Percentiles rank a stretch among this genome's conserved stretches.
Evolutionary conservation across 164 flowering plant species (phyloP).

Genomic region (Platanus orientalis): DNA sequence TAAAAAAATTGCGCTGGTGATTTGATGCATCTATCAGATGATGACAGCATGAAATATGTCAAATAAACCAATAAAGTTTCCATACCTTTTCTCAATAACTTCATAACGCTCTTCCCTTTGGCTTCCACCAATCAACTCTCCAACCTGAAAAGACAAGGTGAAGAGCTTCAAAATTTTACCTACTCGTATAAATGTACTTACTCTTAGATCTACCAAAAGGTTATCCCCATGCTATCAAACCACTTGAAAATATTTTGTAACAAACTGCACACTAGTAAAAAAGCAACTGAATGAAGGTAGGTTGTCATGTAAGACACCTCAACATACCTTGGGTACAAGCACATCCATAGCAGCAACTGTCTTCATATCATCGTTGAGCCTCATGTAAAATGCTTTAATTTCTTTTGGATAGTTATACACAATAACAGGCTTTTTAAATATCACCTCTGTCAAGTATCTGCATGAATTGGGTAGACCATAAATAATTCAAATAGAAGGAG

Average conservation of each 20-base stretch:
- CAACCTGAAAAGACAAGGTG: background rate
- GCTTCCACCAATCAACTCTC: slow-evolving; percentile 1
- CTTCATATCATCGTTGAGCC: slow-evolving; percentile 1
- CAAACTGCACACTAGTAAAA: background rate
- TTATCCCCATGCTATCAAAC: background rate
- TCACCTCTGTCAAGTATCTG: background rate
- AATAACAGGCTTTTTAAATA: background rate
- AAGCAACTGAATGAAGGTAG: background rate
- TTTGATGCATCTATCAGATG: too few species aligned
- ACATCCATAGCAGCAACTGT: background rate
- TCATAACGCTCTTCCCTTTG: background rate
- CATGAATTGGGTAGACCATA: background rate
- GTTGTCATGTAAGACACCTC: background rate
- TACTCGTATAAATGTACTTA: background rate
- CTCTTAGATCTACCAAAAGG: too few species aligned
- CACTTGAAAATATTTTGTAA: background rate
- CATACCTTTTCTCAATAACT: background rate
- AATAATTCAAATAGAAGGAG: background rate
- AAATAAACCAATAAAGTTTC: background rate
- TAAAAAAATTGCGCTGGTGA: too few species aligned
- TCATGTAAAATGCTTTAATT: background rate
- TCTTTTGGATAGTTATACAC: background rate
- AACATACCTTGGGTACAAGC: background rate
- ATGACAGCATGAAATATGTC: background rate
- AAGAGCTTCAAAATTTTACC: background rate